These are phyloP conservation scores for Dipteronia sinensis DNA, from an alignment of 345 rosid species.

Conservation along the genomic window DNA sequence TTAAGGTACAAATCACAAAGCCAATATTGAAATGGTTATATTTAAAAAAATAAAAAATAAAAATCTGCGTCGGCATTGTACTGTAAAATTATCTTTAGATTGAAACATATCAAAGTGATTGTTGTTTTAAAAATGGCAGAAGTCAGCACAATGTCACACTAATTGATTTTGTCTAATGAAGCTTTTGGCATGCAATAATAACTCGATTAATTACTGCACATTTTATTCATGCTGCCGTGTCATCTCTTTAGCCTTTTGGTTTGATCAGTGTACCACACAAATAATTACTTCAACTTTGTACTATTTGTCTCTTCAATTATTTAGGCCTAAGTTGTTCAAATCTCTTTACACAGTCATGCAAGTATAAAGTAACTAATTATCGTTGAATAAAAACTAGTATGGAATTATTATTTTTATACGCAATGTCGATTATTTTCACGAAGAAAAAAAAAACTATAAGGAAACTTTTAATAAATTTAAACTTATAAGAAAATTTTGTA, in stretches of 20 bases:
- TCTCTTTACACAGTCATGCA: neutral
- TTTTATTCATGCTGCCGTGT: neutral
- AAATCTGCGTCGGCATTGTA: slow-evolving; percentile 18
- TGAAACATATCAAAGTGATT: neutral
- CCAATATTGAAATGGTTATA: neutral
- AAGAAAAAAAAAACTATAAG: too few relatives aligned
- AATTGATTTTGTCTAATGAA: too few relatives aligned
- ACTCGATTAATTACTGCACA: neutral
- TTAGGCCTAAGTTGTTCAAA: neutral
- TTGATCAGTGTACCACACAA: neutral
- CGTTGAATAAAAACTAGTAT: too few relatives aligned
- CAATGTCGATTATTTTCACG: too few relatives aligned
- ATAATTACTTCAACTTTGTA: neutral
- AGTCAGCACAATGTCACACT: neutral
- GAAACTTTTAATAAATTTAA: too few relatives aligned
- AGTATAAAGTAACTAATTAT: too few relatives aligned
- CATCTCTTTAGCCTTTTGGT: neutral
- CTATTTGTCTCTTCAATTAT: neutral
- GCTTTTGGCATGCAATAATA: too few relatives aligned
- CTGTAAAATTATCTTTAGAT: neutral
- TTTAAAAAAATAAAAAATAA: too few relatives aligned
- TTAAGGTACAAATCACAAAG: neutral
- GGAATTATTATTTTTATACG: too few relatives aligned
- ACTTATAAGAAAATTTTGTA: too few relatives aligned
- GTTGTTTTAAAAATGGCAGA: neutral